Evolutionary conservation across 129 eudicot species (phyloP).

Genomic region (Chrysanthemum makinoi): DNA sequence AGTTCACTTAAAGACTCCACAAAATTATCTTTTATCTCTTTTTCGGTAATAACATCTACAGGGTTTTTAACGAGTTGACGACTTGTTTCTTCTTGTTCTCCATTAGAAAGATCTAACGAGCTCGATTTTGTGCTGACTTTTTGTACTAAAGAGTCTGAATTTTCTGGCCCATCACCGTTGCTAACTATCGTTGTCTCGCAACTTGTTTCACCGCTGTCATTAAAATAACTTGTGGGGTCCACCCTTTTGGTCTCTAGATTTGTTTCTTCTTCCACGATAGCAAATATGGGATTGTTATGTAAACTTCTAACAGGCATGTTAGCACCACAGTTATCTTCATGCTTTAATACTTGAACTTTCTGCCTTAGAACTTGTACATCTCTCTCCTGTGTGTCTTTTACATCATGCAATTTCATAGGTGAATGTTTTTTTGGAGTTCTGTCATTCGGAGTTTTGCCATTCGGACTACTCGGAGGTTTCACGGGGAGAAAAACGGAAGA

Average conservation of each 20-base stretch:
- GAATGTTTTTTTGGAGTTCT: constrained; percentile 47
- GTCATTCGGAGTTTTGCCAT: constrained; percentile 60
- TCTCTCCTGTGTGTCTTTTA: constrained; percentile 41
- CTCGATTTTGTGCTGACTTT: constrained; percentile 47
- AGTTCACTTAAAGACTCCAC: constrained; percentile 37
- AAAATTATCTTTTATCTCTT: constrained; percentile 19
- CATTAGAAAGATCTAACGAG: constrained; percentile 34
- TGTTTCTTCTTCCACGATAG: constrained; percentile 39
- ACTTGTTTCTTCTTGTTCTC: constrained; percentile 45
- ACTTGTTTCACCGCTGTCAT: constrained; percentile 60
- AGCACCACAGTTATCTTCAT: constrained; percentile 26
- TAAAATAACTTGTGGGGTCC: constrained; percentile 86
- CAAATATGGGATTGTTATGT: constrained; percentile 37
- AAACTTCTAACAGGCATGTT: constrained; percentile 34
- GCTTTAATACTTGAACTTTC: constrained; percentile 33
- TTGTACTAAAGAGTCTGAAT: constrained; percentile 34
- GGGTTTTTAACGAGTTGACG: constrained; percentile 24
- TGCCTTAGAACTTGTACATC: constrained; percentile 44
- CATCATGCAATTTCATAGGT: constrained; percentile 38
- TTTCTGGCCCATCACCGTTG: constrained; percentile 49
- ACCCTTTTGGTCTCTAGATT: constrained; percentile 89
- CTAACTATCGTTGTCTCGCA: constrained; percentile 46
- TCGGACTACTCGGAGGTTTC: constrained; percentile 66
- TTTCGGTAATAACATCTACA: constrained; percentile 36
- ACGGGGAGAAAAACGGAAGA: constrained; percentile 85